These are phyloP conservation scores for Starmerella floricola DNA, from an alignment of 805 yeast genomes.

Conservation along the genomic window DNA sequence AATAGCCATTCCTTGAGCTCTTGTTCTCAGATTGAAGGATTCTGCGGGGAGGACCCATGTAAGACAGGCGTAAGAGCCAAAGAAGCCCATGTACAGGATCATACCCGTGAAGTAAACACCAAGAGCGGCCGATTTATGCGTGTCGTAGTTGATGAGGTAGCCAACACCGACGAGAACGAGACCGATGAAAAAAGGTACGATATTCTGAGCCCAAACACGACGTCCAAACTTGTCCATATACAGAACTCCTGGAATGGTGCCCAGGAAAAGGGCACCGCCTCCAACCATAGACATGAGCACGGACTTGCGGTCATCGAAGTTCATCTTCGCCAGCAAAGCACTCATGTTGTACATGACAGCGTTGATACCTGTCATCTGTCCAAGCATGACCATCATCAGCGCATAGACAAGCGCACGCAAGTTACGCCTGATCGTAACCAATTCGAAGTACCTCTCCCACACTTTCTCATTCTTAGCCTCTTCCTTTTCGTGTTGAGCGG, in stretches of 20 bases:
- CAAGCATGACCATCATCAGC: constrained; percentile 35
- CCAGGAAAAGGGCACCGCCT: constrained; percentile 49
- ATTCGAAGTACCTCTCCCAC: constrained; percentile 37
- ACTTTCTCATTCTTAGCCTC: constrained; percentile 29
- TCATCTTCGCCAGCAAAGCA: constrained; percentile 43
- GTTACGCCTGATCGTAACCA: constrained; percentile 44
- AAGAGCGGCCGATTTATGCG: constrained; percentile 37
- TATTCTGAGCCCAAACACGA: constrained; percentile 52
- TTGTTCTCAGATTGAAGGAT: constrained; percentile 44
- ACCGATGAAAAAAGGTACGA: constrained; percentile 48
- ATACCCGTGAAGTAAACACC: constrained; percentile 54
- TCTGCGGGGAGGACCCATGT: constrained; percentile 64
- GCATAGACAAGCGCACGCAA: constrained; percentile 51
- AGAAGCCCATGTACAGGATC: constrained; percentile 51
- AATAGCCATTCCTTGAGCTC: constrained; percentile 56
- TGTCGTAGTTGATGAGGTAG: constrained; percentile 33
- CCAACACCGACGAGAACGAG: constrained; percentile 49
- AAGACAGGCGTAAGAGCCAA: constrained; percentile 53
- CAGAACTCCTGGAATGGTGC: constrained; percentile 54
- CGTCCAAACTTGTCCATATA: constrained; percentile 31
- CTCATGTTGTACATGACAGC: constrained; percentile 57
- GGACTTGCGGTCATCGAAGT: constrained; percentile 39
- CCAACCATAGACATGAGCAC: constrained; percentile 61
- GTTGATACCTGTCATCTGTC: constrained; percentile 55
- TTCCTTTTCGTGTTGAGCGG: constrained; percentile 36